These are phyloP conservation scores for Astragalus membranaceus DNA, from an alignment of 306 rosid species.

Conservation along the genomic window DNA sequence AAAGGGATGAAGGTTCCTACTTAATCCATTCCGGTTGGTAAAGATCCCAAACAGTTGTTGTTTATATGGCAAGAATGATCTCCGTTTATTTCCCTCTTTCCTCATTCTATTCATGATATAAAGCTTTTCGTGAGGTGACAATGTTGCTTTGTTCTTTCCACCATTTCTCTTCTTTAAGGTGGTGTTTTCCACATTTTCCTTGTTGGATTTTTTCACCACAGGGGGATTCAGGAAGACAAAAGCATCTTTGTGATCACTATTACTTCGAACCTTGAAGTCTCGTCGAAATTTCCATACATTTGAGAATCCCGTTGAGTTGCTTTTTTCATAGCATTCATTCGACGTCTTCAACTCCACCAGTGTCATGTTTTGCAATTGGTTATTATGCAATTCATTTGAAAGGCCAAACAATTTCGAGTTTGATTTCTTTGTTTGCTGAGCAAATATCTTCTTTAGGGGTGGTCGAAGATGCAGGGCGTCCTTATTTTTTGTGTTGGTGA, in stretches of 20 bases:
- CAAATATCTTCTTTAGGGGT: too few species aligned
- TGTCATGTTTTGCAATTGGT: neutral
- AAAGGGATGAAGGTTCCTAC: too few species aligned
- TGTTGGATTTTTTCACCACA: constrained; percentile 20
- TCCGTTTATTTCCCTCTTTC: too few species aligned
- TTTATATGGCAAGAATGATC: too few species aligned
- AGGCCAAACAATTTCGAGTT: too few species aligned
- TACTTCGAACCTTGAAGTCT: neutral
- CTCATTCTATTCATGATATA: constrained; percentile 39
- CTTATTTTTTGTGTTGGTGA: too few species aligned
- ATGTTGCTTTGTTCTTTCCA: too few species aligned
- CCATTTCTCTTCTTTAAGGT: too few species aligned
- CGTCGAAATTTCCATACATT: neutral
- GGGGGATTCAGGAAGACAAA: neutral
- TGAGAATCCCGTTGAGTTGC: neutral
- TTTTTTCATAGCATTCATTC: constrained; percentile 22
- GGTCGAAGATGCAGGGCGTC: too few species aligned
- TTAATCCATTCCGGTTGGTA: too few species aligned
- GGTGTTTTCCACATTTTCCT: constrained; percentile 22
- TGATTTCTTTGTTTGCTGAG: too few species aligned
- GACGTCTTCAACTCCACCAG: neutral
- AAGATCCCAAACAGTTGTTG: too few species aligned
- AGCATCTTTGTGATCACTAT: neutral
- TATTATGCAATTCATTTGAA: neutral
- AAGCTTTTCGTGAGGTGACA: constrained; percentile 47